Base-by-base conservation (phyloP, 1,139 yeast genomes). In the Zhuliangozyma parablackwelliae region DNA sequence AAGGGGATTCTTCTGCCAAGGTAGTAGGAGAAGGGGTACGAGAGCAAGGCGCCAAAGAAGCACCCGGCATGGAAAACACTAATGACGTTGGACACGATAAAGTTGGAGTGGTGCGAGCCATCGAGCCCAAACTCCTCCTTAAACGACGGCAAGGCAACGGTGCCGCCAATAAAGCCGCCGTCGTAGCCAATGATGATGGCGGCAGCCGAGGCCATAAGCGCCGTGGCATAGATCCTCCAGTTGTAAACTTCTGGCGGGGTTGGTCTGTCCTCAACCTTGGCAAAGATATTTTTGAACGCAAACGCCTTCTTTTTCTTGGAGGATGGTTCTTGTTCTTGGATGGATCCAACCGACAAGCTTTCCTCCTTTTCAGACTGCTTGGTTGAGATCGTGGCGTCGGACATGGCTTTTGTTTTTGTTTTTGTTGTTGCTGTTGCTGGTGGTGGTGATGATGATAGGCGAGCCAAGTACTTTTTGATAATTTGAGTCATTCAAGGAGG, bases 11-110 rank as follows among this genome's bases (percentile, higher is more conserved):
- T 54, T 39, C 74, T 55, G 9, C 73, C 74, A 33, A 51, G 57
- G 40, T 62, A 65, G 46, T 55, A 61, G 9, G 68, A 56, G 34
- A 55, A 58, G 3, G 72, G 72, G 40, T 68, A 68, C 8, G 71
- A 63, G 30, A 65, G 48, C 34, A 68, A 51, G 2, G 72, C 69
- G 6, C 74, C 74, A 42, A 66, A 67, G 45, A 68, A 67, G 39
- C 71, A 63, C 8, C 72, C 74, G 21, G 65, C 72, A 44, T 67
- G 73, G 53, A 68, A 67, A 24, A 66, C 69, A 1, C 71, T 63
- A 30, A 68, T 65, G 30, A 68, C 59, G 44, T 68, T 68, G 26
- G 73, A 57, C 4, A 59, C 48, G 27, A 61, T 49, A 32, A 31
- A 42, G 31, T 50, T 53, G 13, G 62, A 53, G 31, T 62, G 61